A percentile compares a stretch with the other conserved stretches of the same genome.
These are phyloP conservation scores for Beverwykella pulmonaria DNA, from an alignment of 495 filamentous ascomycete species.

Conservation along the genomic window DNA sequence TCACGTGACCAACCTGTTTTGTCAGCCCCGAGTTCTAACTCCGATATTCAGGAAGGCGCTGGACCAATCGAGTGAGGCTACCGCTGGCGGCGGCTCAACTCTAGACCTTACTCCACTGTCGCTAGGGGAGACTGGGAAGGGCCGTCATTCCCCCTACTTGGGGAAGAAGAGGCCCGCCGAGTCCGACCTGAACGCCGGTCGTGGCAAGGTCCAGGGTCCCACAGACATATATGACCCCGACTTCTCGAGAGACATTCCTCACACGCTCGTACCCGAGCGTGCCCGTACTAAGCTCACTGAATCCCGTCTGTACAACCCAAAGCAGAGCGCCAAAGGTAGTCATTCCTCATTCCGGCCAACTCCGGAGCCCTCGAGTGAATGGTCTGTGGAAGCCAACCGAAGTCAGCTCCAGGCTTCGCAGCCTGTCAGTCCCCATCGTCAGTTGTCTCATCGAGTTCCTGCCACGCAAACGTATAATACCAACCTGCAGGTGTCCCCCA, in stretches of 20 bases:
- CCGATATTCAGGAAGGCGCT: constrained; percentile 13
- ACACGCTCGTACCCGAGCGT: constrained; percentile 13
- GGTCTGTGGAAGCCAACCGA: constrained; percentile 33
- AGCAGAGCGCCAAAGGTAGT: constrained; percentile 8
- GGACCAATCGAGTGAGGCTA: constrained; percentile 26
- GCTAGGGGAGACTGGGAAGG: constrained; percentile 18
- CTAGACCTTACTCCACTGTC: constrained; percentile 28
- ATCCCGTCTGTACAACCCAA: constrained; percentile 19
- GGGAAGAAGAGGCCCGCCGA: constrained; percentile 37
- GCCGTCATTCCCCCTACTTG: constrained; percentile 19
- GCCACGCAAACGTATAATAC: constrained; percentile 8
- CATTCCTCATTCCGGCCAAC: constrained; percentile 11
- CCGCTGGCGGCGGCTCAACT: constrained; percentile 22
- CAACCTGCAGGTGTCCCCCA: constrained; percentile 2
- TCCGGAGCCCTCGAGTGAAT: constrained; percentile 35
- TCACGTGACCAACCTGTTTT: constrained; percentile 4
- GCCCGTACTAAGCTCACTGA: constrained; percentile 13
- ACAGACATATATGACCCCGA: constrained; percentile 29
- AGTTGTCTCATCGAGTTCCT: constrained; percentile 16
- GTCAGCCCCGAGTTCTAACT: constrained; percentile 6
- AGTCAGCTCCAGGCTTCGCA: constrained; percentile 23
- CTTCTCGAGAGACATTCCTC: constrained; percentile 24
- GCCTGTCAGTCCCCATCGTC: constrained; percentile 5
- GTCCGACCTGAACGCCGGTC: constrained; percentile 28
- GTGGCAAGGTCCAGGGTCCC: constrained; percentile 24